Base-by-base conservation (phyloP, 352 stramenopile genomes). In the Achlya hypogyna region DNA sequence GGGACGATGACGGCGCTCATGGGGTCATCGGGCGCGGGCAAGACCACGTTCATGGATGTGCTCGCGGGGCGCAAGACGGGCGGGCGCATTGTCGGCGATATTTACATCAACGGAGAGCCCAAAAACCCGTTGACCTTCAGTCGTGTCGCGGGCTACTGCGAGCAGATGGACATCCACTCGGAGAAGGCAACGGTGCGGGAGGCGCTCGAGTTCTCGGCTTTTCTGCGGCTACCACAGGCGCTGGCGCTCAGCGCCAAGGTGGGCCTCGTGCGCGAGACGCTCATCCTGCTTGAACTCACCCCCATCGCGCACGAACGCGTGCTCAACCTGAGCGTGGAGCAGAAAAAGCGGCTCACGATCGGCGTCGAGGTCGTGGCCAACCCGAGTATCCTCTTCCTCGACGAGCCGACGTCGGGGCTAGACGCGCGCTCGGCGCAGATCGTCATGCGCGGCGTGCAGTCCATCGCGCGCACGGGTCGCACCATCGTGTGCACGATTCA, bases 381-480 rank as follows among this genome's bases (percentile, higher is more conserved):
- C 72, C 94, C 94, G n/a, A 91, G 91, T 69, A 75, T 98, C 43
- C 63, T 98, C 51, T 96, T 98, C 70, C 69, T 98, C 25, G 91
- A 98, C 65, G 93, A 97, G 71, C 91, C 91, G 0, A 98, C 89
- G 0, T 89, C 74, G 72, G 86, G 88, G 31, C 69, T 98, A 18
- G 91, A 98, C 69, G 77, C 83, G 0, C 84, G 82, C 12, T 82
- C 90, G 31, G 91, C 88, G 6, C 73, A 86, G 51, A 89, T 93
- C 53, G 84, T 98, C 42, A 96, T 98, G 71, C 75, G 79, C 20
- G 82, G 82, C 12, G 78, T 98, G 45, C 76, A 81, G 47, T 81
- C 87, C 34, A 90, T 98, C 45, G 84, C 88, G 5, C 78, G 82
- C 12, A 96, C 78, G 1, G 89, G 90, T n/a, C 85, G 88, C 47